Conservation (phyloP, 257 asterid species). For the Catharanthus roseus region DNA sequence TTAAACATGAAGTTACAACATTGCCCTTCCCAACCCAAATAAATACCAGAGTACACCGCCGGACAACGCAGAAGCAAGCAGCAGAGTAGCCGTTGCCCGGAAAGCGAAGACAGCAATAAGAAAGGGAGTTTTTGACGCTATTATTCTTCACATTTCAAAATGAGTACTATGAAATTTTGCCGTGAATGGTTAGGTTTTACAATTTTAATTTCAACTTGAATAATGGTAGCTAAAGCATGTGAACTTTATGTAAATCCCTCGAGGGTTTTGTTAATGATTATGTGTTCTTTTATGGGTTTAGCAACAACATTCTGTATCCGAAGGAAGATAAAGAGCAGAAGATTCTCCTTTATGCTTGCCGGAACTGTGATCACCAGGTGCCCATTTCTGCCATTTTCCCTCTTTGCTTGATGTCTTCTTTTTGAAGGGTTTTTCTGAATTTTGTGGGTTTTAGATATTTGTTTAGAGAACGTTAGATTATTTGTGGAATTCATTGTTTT, state of each 20-base stretch:
- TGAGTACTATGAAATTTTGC: constrained; percentile 99
- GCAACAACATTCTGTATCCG: constrained; percentile 79
- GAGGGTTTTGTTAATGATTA: not conserved
- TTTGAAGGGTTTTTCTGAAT: not conserved
- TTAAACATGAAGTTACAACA: no score
- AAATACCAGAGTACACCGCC: not conserved
- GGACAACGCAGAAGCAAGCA: not conserved
- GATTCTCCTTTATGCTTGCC: constrained; percentile 80
- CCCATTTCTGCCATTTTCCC: not conserved
- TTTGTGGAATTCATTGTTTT: not conserved
- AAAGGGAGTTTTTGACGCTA: not conserved
- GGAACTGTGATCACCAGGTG: constrained; percentile 93
- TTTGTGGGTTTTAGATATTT: constrained; percentile 14
- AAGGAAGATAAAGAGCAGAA: constrained; percentile 79
- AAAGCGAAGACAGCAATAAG: not conserved
- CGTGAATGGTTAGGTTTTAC: constrained; percentile 69
- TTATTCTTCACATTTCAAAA: constrained; percentile 24
- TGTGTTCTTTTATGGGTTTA: constrained; percentile 16
- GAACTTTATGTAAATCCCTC: not conserved
- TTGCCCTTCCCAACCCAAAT: not conserved
- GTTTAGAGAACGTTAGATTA: not conserved
- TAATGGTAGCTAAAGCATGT: not conserved
- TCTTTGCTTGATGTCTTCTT: not conserved
- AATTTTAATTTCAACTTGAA: not conserved
- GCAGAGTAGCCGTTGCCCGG: not conserved